Conservation (phyloP, 2,329 filamentous ascomycete genomes). For the Apiospora kogelbergensis region DNA sequence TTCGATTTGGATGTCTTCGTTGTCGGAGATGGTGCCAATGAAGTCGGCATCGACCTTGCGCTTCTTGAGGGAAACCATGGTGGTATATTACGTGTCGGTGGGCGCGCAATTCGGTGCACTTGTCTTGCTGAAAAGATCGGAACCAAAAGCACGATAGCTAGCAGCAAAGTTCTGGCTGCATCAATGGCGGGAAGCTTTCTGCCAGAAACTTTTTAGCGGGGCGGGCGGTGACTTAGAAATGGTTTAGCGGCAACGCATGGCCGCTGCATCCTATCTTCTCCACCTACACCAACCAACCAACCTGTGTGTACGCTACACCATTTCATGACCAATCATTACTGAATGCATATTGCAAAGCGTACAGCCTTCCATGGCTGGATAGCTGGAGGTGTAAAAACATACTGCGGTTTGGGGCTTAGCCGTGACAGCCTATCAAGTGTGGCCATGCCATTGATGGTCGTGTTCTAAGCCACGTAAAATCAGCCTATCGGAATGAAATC, state of each 20-base stretch:
- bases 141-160: not conserved
- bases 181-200: slow-evolving; percentile 4
- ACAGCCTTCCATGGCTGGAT: not conserved
- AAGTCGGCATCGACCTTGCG: slow-evolving; percentile 58
- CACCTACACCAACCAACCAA: not conserved
- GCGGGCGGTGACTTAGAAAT: not conserved
- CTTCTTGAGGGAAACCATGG: slow-evolving; percentile 29
- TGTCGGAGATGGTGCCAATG: slow-evolving; percentile 59
- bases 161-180: not conserved
- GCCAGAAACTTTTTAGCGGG: slow-evolving; percentile 5
- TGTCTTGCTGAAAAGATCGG: not conserved
- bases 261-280: not conserved
- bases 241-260: not conserved
- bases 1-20: slow-evolving; percentile 51
- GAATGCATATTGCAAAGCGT: not conserved
- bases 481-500: not conserved
- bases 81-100: not conserved
- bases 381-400: not conserved
- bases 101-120: not conserved
- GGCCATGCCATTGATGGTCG: not conserved
- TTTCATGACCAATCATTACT: no score
- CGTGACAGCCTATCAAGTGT: not conserved
- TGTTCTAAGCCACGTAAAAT: not conserved
- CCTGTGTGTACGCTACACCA: no score
- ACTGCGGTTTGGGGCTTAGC: not conserved